A percentile compares a stretch with the other conserved stretches of the same genome.
phyloP scores from a whole-genome alignment of 768 basidiomycete species.

The Tulasnella sp. region DNA sequence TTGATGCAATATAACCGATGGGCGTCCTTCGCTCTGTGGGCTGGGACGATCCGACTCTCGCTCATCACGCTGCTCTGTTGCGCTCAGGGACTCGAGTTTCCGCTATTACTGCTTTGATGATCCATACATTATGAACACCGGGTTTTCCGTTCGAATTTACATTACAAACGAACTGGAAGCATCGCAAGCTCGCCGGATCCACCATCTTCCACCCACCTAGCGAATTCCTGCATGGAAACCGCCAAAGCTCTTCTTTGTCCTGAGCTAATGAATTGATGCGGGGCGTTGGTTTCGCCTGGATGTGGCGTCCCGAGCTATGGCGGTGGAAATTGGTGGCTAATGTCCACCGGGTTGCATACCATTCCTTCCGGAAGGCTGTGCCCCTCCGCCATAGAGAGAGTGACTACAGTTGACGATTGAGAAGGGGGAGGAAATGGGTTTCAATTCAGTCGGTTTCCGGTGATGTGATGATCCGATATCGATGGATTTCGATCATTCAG shows the following conservation, averaged over 20 bases:
- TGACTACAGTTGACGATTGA: background rate
- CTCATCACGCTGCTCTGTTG: no score
- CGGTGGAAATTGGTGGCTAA: background rate
- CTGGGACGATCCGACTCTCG: no score
- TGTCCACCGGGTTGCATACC: background rate
- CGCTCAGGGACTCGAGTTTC: no score
- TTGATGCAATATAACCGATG: no score
- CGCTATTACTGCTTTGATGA: no score
- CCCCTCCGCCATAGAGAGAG: background rate
- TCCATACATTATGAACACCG: no score
- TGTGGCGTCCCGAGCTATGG: background rate
- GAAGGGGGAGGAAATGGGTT: background rate
- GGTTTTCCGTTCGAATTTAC: background rate
- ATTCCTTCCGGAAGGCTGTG: background rate
- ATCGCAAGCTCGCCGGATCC: background rate
- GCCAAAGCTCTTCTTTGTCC: background rate
- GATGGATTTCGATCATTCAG: background rate
- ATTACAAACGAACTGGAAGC: background rate
- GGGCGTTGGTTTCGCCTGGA: background rate
- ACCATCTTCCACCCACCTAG: background rate
- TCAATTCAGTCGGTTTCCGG: background rate
- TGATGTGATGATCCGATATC: constrained; percentile 6
- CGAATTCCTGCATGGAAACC: background rate
- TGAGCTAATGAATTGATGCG: background rate
- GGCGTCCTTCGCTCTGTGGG: no score